Base-by-base conservation (phyloP, 2,329 filamentous ascomycete species). In the Sporothrix protearum region DNA sequence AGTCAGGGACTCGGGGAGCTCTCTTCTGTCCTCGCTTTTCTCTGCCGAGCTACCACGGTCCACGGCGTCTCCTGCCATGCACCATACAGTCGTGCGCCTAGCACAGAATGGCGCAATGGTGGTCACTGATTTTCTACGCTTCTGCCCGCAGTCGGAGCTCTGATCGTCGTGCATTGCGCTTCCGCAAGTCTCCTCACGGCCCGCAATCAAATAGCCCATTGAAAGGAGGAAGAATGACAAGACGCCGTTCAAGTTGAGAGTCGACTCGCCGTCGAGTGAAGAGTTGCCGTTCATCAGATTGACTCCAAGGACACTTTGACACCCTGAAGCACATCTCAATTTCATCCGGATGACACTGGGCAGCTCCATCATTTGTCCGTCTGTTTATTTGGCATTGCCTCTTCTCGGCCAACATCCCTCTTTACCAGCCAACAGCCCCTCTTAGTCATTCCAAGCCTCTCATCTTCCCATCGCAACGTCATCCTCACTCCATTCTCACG, bases 31-130 rank as follows among this genome's bases (percentile, higher is more conserved):
- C 10, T 3, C 25, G 6, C 25, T 16, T 14, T 30, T 14, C 12
- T 57, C 53, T 36, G 16, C 53, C 53, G 53, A 57, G 33, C 16
- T 57, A 55, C 51, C 51, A 57, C 53, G 53, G 53, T n/a, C 19
- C 5, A 19, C 53, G 8, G 49, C 49, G 9, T 28, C 53, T 57
- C 36, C 30, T 59, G 30, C 55, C 30, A n/a, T 39, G n/a, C 55
- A 59, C 55, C 30, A n/a, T 39, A 36, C 55, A 59, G 30, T 59
- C 55, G 55, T 59, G 55, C 55, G 55, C 19, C 28, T 59, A n/a
- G 28, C 1, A n/a, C 55, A n/a, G 55, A 36, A 59, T 59, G 55
- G 30, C 36, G 55, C 55, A 59, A 59, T 59, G 55, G 16, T 6
- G 19, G 5, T 33, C 8, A 57, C 25, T n/a, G 25, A 22, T 22